Evolutionary conservation across 768 basidiomycete species (phyloP).

Genomic region (Candolleomyces eurysporus): DNA sequence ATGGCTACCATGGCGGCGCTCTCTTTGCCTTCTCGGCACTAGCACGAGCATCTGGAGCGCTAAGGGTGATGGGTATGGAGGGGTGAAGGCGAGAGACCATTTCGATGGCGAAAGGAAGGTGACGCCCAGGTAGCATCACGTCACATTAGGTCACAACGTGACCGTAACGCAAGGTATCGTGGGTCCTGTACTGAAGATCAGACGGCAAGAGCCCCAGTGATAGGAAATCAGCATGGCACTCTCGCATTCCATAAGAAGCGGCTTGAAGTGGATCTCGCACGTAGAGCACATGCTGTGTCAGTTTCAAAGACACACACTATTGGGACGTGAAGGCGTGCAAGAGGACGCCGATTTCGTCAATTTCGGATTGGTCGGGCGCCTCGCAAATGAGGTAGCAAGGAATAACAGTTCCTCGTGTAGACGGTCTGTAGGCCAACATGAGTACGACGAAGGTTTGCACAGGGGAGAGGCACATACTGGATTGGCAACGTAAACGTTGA

Average conservation of each 20-base stretch:
- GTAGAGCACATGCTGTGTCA: neutral
- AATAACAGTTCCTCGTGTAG: constrained; percentile 4
- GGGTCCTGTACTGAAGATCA: too few relatives aligned
- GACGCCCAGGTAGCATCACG: too few relatives aligned
- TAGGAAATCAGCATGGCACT: too few relatives aligned
- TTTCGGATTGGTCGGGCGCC: neutral
- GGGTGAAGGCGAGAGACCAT: too few relatives aligned
- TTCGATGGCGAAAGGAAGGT: too few relatives aligned
- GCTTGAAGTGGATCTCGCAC: neutral
- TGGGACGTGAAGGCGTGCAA: neutral
- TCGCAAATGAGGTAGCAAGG: constrained; percentile 8
- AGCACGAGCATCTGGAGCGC: too few relatives aligned
- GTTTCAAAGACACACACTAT: neutral
- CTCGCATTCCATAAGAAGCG: neutral
- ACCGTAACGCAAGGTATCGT: too few relatives aligned
- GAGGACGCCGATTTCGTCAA: neutral
- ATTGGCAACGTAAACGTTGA: constrained; percentile 4
- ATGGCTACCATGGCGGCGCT: too few relatives aligned
- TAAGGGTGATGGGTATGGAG: too few relatives aligned
- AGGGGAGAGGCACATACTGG: neutral
- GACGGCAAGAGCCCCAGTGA: too few relatives aligned
- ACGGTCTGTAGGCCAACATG: neutral
- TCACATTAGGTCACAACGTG: too few relatives aligned
- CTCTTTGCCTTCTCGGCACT: too few relatives aligned
- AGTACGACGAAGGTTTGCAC: neutral